Evolutionary conservation across 352 stramenopile genomes (phyloP).

Genomic region (Saprolegnia parasitica): DNA sequence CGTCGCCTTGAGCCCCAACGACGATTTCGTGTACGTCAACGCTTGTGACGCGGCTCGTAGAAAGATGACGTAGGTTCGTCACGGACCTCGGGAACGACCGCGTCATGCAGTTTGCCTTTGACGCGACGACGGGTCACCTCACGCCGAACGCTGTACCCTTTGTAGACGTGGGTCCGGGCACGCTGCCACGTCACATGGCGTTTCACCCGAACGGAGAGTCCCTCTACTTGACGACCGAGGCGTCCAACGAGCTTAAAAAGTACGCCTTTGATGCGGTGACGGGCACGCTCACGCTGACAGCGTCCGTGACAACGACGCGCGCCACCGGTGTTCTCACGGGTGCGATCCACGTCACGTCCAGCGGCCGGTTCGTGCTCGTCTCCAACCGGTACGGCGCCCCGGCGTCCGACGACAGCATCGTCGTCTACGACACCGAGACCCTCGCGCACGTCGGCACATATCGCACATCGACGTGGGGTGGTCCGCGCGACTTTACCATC

Average conservation of each 20-base stretch:
- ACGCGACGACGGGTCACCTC: constrained; percentile 2
- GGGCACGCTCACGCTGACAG: background rate
- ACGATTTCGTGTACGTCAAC: constrained; percentile 13
- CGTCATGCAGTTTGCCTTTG: constrained; percentile 25
- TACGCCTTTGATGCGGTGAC: background rate
- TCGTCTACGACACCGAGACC: constrained; percentile 2
- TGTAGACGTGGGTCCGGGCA: background rate
- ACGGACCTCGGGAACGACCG: constrained; percentile 27
- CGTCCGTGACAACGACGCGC: constrained; percentile 10
- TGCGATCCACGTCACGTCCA: constrained; percentile 15
- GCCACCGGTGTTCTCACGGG: background rate
- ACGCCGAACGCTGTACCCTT: background rate
- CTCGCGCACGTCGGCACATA: background rate
- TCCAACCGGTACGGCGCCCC: constrained; percentile 18
- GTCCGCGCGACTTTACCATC: constrained; percentile 22
- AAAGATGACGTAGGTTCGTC: constrained; percentile 13
- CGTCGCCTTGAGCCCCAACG: constrained; percentile 18
- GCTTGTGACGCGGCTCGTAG: background rate
- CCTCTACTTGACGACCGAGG: constrained; percentile 23
- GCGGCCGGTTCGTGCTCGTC: constrained; percentile 7
- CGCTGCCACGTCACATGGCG: constrained; percentile 22
- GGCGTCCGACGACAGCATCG: constrained; percentile 13
- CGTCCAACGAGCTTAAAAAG: constrained; percentile 7
- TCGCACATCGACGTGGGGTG: background rate
- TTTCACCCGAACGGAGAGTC: constrained; percentile 12